These are phyloP conservation scores for Cryptosporidium viatorum DNA, from an alignment of 169 alveolate species.

Conservation along the genomic window DNA sequence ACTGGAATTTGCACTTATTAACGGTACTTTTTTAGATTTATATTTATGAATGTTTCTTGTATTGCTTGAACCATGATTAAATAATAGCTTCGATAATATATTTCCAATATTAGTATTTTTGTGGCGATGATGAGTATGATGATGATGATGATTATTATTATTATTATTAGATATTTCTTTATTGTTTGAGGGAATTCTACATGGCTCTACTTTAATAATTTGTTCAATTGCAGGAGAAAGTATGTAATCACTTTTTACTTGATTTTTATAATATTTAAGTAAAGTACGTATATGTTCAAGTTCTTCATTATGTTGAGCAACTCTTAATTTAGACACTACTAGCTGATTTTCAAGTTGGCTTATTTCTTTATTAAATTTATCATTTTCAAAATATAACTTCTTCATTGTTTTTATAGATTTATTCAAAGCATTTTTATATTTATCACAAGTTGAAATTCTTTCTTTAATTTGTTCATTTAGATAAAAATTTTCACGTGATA, in stretches of 20 bases:
- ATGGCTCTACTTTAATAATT: conserved; percentile 67
- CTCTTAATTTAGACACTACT: conserved; percentile 63
- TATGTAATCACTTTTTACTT: conserved; percentile 59
- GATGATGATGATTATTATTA: neutral
- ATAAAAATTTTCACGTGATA: conserved; percentile 28
- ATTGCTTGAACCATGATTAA: conserved; percentile 29
- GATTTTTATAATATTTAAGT: conserved; percentile 50
- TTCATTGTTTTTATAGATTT: conserved; percentile 65
- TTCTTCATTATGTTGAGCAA: conserved; percentile 75
- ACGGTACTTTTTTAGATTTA: neutral
- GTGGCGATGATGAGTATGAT: too few relatives aligned
- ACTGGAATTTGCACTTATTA: neutral
- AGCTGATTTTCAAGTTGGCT: conserved; percentile 48
- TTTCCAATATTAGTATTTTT: neutral
- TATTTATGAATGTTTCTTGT: neutral
- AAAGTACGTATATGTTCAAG: conserved; percentile 67
- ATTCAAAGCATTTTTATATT: conserved; percentile 35
- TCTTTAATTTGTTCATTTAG: conserved; percentile 45
- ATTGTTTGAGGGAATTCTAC: conserved; percentile 25
- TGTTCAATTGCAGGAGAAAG: conserved; percentile 72
- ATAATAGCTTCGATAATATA: conserved; percentile 41
- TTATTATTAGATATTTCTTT: neutral
- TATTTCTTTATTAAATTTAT: conserved; percentile 26
- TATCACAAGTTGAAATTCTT: conserved; percentile 10
- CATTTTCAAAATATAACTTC: conserved; percentile 56